Evolutionary conservation across 208 protist genomes (phyloP), one percentile per base, ranked within the genome.

Genomic region (Trypanosoma lewisi): DNA sequence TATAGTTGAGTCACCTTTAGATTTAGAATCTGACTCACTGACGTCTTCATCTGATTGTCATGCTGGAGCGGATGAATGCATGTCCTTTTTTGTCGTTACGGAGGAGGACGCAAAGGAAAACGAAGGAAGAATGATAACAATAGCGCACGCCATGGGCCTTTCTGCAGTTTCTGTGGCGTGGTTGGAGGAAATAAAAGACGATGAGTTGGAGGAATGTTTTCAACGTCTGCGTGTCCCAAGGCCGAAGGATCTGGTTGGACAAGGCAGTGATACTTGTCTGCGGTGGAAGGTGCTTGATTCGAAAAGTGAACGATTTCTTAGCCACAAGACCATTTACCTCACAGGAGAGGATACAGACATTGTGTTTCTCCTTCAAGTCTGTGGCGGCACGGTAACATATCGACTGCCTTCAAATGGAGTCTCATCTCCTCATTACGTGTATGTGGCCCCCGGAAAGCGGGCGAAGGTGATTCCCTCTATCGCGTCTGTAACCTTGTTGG

Each of bases 91-190:
- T 54, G 21, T 59, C 50, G 45, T 60, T 33, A 49, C 45, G 7
- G 63, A 28, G 12, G 47, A 70, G 4, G 45, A 70, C 56, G 23
- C 27, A 17, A 37, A 41, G 11, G 36, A 25, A 25, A 21, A 70
- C 17, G 56, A 51, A 19, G 39, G 30, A 37, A 45, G 27, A n/a
- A 19, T 47, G 4, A 58, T 63, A 36, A 37, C 21, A 30, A 44
- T 81, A 2, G 80, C 80, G 2, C 80, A 87, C 67, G 77, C 77
- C 6, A 51, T 82, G n/a, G 80, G 80, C 5, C 62, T 87, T 21
- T 75, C 76, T 21, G 73, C 74, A 0, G 66, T 87, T 17, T 67
- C 67, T 34, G 58, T 74, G 7, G 51, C 57, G 21, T 87, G 80
- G 80, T 57, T 83, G 54, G 67, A 67, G 34, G 0, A 56, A 55